Conservation (phyloP, 2,329 filamentous ascomycete species). For the Pyricularia grisea region DNA sequence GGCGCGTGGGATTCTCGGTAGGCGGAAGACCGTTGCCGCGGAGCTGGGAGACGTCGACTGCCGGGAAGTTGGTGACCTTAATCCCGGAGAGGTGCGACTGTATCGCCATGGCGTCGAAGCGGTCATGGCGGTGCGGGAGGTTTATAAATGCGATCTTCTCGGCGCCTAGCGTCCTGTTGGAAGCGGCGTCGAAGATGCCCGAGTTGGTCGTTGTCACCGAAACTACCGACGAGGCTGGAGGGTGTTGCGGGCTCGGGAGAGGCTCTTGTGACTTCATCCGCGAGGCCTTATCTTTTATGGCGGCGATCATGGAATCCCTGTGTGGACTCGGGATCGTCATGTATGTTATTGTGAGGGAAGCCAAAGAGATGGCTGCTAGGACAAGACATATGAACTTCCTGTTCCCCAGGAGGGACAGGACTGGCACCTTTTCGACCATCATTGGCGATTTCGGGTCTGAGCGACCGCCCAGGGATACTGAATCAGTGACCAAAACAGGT, state of each 20-base stretch:
- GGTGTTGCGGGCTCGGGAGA: background rate
- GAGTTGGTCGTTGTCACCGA: too few relatives aligned
- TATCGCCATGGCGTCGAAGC: slow-evolving; percentile 16
- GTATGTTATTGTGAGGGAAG: background rate
- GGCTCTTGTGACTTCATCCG: background rate
- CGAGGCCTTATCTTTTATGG: background rate
- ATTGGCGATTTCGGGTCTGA: background rate
- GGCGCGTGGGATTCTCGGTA: slow-evolving; percentile 9
- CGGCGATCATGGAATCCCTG: background rate
- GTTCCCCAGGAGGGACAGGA: background rate
- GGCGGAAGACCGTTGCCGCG: slow-evolving; percentile 16
- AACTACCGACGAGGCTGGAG: background rate
- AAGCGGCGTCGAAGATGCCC: background rate
- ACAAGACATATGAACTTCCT: background rate
- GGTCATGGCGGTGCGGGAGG: slow-evolving; percentile 15
- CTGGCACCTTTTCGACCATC: background rate
- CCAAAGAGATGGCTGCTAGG: background rate
- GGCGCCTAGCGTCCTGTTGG: slow-evolving; percentile 17
- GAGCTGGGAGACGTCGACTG: slow-evolving; percentile 13
- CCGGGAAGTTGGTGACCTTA: slow-evolving; percentile 12
- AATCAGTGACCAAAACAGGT: background rate
- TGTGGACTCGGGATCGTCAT: background rate
- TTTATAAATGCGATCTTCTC: slow-evolving; percentile 16
- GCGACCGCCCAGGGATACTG: background rate
- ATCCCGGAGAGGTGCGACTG: slow-evolving; percentile 18